phyloP scores from a whole-genome alignment of 768 basidiomycete species.

The Auricularia sp. region DNA sequence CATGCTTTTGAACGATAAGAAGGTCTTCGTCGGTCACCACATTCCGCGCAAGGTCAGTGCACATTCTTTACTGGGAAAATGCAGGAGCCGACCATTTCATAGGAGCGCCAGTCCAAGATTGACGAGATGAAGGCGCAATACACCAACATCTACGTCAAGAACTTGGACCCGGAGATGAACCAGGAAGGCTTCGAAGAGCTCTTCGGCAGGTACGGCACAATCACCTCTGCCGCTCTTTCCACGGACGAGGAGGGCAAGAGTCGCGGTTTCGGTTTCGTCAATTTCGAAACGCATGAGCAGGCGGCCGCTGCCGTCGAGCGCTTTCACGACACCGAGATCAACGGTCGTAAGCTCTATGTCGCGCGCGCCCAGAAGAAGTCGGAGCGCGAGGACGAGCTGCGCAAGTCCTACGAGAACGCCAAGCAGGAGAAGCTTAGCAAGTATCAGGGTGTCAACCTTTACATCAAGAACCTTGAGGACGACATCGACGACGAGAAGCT shows the following conservation, averaged over 20 bases:
- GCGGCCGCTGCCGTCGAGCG: constrained; percentile 84
- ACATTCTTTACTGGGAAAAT: neutral
- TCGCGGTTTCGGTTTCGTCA: constrained; percentile 98
- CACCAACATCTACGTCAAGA: constrained; percentile 99
- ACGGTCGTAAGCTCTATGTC: constrained; percentile 88
- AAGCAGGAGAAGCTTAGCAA: constrained; percentile 97
- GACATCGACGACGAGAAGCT: constrained; percentile 97
- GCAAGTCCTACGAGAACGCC: constrained; percentile 85
- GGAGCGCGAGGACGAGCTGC: constrained; percentile 95
- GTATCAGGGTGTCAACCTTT: constrained; percentile 97
- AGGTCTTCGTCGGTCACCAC: constrained; percentile 96
- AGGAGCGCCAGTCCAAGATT: constrained; percentile 96
- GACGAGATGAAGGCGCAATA: constrained; percentile 96
- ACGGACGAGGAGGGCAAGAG: constrained; percentile 81
- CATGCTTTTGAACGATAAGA: constrained; percentile 99
- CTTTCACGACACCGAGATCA: constrained; percentile 73
- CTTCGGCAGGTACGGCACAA: constrained; percentile 65
- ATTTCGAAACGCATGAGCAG: constrained; percentile 87
- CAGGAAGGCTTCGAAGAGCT: constrained; percentile 80
- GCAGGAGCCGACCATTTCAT: neutral
- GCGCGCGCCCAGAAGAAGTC: constrained; percentile 96
- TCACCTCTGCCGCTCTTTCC: constrained; percentile 83
- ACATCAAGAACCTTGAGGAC: constrained; percentile 99
- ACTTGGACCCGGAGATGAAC: constrained; percentile 74
- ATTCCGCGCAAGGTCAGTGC: constrained; percentile 80